Evolutionary conservation across 1,139 yeast species (phyloP).

Genomic region (Arxiozyma telluris): DNA sequence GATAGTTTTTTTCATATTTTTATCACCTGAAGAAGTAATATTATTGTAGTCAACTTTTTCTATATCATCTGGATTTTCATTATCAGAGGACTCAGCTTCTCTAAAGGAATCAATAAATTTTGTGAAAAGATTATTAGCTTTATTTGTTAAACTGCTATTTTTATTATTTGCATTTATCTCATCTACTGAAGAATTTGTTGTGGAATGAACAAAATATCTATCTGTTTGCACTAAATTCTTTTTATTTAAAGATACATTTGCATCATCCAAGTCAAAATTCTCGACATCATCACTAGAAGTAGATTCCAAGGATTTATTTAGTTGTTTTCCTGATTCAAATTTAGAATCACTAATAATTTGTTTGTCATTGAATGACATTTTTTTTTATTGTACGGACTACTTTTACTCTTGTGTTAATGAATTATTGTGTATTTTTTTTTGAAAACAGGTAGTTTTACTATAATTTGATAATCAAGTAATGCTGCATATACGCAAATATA

Average conservation of each 20-base stretch:
- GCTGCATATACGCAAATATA: too few species aligned
- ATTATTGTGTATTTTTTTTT: too few species aligned
- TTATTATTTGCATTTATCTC: background rate
- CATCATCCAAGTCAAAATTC: background rate
- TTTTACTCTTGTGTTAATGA: background rate
- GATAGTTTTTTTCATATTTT: conserved; percentile 45
- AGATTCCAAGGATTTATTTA: background rate
- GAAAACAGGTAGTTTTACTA: too few species aligned
- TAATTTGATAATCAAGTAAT: too few species aligned
- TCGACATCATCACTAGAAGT: conserved; percentile 1
- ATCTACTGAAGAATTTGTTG: background rate
- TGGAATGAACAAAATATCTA: background rate
- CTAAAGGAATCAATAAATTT: background rate
- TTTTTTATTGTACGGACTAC: too few species aligned
- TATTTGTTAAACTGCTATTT: background rate
- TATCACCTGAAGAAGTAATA: conserved; percentile 13
- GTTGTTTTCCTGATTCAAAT: background rate
- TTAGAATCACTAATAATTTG: background rate
- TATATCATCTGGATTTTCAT: background rate
- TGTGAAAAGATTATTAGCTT: background rate
- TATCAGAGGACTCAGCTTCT: background rate
- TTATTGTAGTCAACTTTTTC: conserved; percentile 21
- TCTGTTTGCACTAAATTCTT: background rate
- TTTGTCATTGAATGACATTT: background rate
- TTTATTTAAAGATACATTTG: background rate